Evolutionary conservation across 2,329 filamentous ascomycete species (phyloP), one percentile per base, ranked within the genome.

Genomic region (Diaporthe citriasiana): DNA sequence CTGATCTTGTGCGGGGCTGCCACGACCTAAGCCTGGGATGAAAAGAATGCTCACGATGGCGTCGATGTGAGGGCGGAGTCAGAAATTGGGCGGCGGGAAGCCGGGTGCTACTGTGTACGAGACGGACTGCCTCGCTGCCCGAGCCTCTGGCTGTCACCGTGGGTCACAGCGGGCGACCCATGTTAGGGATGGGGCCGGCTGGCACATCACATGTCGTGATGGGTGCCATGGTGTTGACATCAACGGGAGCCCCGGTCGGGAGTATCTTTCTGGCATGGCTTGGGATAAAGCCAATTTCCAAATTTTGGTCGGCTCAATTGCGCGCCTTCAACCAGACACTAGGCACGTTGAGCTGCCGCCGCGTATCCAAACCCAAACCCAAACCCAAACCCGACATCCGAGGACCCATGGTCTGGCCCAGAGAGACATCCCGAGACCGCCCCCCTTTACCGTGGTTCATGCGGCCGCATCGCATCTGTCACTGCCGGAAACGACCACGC

Each of bases 371-470:
- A 42, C 42, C 60, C 63, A 68, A 33, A 30, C 30, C 42, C 45
- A 53, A 53, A 68, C 47, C 63, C 45, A 68, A 68, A 27, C 63
- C 63, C 63, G 63, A 53, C 63, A 68, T 40, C 63, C 45, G 63
- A 68, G 63, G 47, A 53, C 17, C 22, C 47, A 40, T 68, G 63
- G 63, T 22, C 45, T 68, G 33, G 30, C 22, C 19, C 42, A 8
- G 63, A 53, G 33, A 68, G 63, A 53, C 63, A 53, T 68, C 63
- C 63, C 63, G 63, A 66, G 63, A 66, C 63, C 12, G 45, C 13
- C 27, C 63, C 60, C 45, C 22, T 50, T 38, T 25, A 66, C 60
- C 63, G 35, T 68, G 63, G 63, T 68, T 68, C 63, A 68, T 53
- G 63, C 63, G 17, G 63, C 17, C 47, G 63, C 63, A 53, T 68